Conservation (phyloP, 176 grass and related monocot genomes). For the Lolium perenne region DNA sequence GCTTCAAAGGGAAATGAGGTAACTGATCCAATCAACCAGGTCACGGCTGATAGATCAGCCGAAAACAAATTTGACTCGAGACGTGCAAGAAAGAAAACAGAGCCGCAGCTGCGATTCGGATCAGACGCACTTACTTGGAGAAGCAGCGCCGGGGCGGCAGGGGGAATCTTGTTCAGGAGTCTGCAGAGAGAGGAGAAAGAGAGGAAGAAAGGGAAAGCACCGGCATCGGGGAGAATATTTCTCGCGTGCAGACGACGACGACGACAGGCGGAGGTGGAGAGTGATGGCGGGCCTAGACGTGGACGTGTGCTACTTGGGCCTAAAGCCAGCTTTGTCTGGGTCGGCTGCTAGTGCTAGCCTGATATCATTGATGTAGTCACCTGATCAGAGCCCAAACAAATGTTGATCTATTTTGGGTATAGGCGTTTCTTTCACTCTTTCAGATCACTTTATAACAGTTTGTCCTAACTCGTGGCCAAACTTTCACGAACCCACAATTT, state of each 20-base stretch:
- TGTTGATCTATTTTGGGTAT: background rate
- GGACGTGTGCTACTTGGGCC: conserved; percentile 15
- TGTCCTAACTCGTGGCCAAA: background rate
- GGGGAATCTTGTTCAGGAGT: conserved; percentile 2
- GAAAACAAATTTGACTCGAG: background rate
- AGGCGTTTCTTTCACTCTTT: background rate
- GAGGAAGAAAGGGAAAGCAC: conserved; percentile 14
- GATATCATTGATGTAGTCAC: background rate
- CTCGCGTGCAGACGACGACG: conserved; percentile 19
- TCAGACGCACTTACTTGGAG: background rate
- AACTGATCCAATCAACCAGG: background rate
- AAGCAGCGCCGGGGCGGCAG: background rate
- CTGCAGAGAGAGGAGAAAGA: background rate
- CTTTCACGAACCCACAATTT: background rate
- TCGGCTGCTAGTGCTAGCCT: background rate
- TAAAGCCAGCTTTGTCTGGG: background rate
- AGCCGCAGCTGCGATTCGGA: background rate
- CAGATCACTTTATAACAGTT: background rate
- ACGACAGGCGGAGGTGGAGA: background rate
- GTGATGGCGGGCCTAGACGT: conserved; percentile 21
- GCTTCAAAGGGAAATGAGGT: background rate
- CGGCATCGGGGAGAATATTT: conserved; percentile 4
- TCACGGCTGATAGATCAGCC: background rate
- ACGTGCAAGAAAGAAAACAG: background rate
- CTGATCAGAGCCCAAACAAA: background rate